phyloP scores from a whole-genome alignment of 306 rosid species.

The Rosa persica region DNA sequence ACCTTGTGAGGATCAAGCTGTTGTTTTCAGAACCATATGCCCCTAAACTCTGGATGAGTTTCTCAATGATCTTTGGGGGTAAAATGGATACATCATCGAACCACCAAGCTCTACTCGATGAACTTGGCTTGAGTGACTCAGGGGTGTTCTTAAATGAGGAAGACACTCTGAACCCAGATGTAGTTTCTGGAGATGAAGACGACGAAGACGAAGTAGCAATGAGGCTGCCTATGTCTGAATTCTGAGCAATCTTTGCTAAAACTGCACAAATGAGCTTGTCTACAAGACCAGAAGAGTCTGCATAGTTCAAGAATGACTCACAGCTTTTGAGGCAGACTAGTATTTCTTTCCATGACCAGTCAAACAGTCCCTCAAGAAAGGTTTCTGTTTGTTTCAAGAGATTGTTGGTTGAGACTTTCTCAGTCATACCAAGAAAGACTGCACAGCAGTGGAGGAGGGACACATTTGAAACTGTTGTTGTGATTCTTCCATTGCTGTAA shows the following conservation, averaged over 20 bases:
- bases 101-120: constrained; percentile 68
- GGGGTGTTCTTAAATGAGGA: constrained; percentile 48
- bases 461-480: constrained; percentile 50
- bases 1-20: constrained; percentile 58
- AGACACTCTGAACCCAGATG: constrained; percentile 34
- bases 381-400: constrained; percentile 55
- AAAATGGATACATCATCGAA: constrained; percentile 63
- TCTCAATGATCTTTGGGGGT: constrained; percentile 61
- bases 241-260: constrained; percentile 49
- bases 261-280: constrained; percentile 63
- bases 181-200: constrained; percentile 57
- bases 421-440: constrained; percentile 61
- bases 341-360: constrained; percentile 64
- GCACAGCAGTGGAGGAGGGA: constrained; percentile 58
- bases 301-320: constrained; percentile 30
- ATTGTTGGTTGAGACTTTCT: constrained; percentile 43
- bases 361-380: constrained; percentile 49
- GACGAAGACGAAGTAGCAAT: constrained; percentile 36
- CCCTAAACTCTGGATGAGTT: constrained; percentile 43
- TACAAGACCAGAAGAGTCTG: constrained; percentile 51
- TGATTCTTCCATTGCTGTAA: constrained; percentile 53
- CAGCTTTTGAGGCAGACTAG: constrained; percentile 48
- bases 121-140: constrained; percentile 35
- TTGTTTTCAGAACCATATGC: constrained; percentile 45
- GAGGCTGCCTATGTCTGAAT: constrained; percentile 37